phyloP scores from a whole-genome alignment of 1,284 basidiomycete species.

The Boletus semigastroideus region DNA sequence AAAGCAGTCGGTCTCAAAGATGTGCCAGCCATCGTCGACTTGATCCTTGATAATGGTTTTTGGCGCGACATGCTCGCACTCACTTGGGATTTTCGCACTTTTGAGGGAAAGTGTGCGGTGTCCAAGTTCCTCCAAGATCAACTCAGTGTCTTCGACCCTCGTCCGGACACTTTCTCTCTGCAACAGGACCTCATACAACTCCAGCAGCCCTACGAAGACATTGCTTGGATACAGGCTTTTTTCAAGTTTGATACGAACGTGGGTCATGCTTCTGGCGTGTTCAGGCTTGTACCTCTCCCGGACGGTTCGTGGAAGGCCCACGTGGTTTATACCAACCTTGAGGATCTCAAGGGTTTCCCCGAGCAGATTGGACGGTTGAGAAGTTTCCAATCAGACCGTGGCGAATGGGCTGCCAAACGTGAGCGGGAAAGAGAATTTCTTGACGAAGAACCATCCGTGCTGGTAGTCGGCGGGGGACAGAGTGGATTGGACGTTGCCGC shows the following conservation, averaged over 20 bases:
- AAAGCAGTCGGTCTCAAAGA: conserved; percentile 24
- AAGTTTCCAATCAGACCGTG: conserved; percentile 40
- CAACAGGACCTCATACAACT: conserved; percentile 25
- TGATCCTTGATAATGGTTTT: conserved; percentile 45
- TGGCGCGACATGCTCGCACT: conserved; percentile 63
- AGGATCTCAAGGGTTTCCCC: conserved; percentile 47
- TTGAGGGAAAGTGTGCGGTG: conserved; percentile 44
- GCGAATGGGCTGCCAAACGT: conserved; percentile 38
- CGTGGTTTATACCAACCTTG: conserved; percentile 34
- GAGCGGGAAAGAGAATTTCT: conserved; percentile 39
- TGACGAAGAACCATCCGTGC: conserved; percentile 34
- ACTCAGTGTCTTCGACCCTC: conserved; percentile 37
- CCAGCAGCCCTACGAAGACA: conserved; percentile 46
- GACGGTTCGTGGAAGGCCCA: conserved; percentile 51
- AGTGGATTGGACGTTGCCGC: conserved; percentile 38
- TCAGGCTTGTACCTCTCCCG: conserved; percentile 50
- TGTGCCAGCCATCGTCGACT: conserved; percentile 20
- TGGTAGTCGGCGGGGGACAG: conserved; percentile 46
- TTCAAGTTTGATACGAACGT: conserved; percentile 54
- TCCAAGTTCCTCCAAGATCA: conserved; percentile 44
- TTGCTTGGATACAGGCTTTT: conserved; percentile 52
- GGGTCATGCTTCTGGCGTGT: conserved; percentile 47
- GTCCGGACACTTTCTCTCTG: conserved; percentile 22
- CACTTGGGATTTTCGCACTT: conserved; percentile 65
- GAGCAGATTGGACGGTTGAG: conserved; percentile 35